These are phyloP conservation scores for Cajanus cajan DNA, from an alignment of 306 rosid genomes.

Conservation along the genomic window DNA sequence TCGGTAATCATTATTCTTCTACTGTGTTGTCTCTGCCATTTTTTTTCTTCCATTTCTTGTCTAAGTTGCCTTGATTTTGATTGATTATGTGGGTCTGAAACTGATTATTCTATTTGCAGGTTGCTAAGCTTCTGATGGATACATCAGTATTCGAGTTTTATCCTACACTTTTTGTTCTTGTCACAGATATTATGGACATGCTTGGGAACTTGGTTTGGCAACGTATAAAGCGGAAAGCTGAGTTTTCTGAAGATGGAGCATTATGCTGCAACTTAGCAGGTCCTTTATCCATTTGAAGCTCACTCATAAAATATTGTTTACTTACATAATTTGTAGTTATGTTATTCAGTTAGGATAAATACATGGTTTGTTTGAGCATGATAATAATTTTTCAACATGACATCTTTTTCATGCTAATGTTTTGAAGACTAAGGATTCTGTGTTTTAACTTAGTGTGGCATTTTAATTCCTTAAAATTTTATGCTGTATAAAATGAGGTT, in stretches of 20 bases:
- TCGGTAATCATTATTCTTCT: not conserved
- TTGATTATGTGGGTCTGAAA: conserved; percentile 19
- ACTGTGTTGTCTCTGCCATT: not conserved
- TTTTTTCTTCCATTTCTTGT: not conserved
- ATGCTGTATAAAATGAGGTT: not conserved
- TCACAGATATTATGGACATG: conserved; percentile 86
- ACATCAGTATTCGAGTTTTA: conserved; percentile 81
- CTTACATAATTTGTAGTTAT: not conserved
- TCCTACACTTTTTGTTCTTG: conserved; percentile 90
- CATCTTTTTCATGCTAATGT: not conserved
- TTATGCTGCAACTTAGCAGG: conserved; percentile 63
- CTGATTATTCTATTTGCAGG: conserved; percentile 60
- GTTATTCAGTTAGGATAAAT: conserved; percentile 4
- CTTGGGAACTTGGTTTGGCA: conserved; percentile 93
- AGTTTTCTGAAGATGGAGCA: conserved; percentile 75
- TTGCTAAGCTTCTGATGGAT: conserved; percentile 89
- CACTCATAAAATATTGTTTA: conserved; percentile 10
- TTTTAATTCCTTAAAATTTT: not conserved
- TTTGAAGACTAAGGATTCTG: not conserved
- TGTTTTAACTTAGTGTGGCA: conserved; percentile 8
- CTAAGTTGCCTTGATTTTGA: conserved; percentile 19
- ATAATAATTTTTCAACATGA: not conserved
- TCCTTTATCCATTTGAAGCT: conserved; percentile 34
- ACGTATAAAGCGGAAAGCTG: conserved; percentile 84
- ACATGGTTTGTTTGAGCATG: not conserved